Evolutionary conservation across 179 eudicot genomes (phyloP).

Genomic region (Sideroxylon spinosum): DNA sequence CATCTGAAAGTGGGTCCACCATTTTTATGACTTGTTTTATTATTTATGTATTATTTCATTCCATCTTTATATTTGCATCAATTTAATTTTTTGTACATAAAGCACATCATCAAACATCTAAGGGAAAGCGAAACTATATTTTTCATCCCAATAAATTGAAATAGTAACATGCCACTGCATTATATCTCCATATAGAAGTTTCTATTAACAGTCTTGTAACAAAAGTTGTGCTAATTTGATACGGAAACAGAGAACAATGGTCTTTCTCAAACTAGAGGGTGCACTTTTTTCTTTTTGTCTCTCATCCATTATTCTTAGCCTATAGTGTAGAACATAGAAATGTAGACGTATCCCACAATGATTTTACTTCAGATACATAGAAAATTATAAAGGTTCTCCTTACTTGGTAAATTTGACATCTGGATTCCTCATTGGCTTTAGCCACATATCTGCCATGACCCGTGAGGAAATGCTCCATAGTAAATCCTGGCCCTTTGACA

Average conservation of each 20-base stretch:
- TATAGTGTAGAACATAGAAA: neutral
- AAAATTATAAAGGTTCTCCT: neutral
- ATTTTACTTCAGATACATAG: neutral
- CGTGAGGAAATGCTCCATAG: constrained; percentile 91
- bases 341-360: neutral
- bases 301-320: neutral
- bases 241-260: neutral
- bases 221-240: neutral
- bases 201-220: neutral
- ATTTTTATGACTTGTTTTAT: neutral
- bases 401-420: constrained; percentile 68
- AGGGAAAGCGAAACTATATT: neutral
- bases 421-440: constrained; percentile 80
- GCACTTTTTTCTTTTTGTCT: neutral
- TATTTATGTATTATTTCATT: no score
- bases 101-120: neutral
- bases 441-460: constrained; percentile 99
- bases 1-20: neutral
- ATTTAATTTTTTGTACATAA: neutral
- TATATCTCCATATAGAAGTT: neutral
- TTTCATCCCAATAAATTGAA: neutral
- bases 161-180: neutral
- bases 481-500: constrained; percentile 46
- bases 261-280: neutral
- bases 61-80: neutral